Evolutionary conservation across 1,284 basidiomycete species (phyloP), one percentile per base, ranked within the genome.

Genomic region (Blastosporella zonata): DNA sequence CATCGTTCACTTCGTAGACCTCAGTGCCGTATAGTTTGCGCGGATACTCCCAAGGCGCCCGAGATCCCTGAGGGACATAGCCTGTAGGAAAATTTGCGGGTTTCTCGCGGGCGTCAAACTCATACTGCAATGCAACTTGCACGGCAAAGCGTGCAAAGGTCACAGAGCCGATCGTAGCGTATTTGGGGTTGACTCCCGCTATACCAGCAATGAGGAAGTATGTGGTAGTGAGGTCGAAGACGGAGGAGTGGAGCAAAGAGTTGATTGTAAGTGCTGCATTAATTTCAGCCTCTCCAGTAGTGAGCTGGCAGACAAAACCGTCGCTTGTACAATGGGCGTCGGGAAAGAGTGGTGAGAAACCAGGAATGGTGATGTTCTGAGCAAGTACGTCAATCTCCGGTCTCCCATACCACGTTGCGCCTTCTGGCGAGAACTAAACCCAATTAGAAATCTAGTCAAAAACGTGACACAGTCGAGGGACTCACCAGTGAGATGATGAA

Each of bases 81-180:
- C 52, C 52, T 9, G 47, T 53, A 13, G 52, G 47, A 31, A 28
- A 44, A 22, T 53, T 35, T 7, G 12, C 22, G 22, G 52, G 52
- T 40, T 45, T 53, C n/a, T 53, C 52, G 18, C 52, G 52, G 13
- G 48, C 52, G 21, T 53, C 48, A 31, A 53, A 50, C 27, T 53
- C 52, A 39, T 50, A 47, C 40, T 53, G 52, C 18, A 53, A 25
- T 12, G 39, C 41, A 29, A 53, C 48, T 29, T 53, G 52, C 6
- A 53, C 48, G 5, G 52, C 48, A 12, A 40, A 53, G 17, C 52
- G 52, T 13, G 52, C 48, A 33, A 50, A 50, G 18, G 48, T 47
- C 6, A 53, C 52, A 15, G 47, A 53, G 23, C 47, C 52, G 7
- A 47, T 53, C 9, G 52, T 53, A 28, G 52, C 48, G 21, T 46